Base-by-base conservation (phyloP, 2,329 filamentous ascomycete genomes). In the Aspergillus pseudoglaucus region DNA sequence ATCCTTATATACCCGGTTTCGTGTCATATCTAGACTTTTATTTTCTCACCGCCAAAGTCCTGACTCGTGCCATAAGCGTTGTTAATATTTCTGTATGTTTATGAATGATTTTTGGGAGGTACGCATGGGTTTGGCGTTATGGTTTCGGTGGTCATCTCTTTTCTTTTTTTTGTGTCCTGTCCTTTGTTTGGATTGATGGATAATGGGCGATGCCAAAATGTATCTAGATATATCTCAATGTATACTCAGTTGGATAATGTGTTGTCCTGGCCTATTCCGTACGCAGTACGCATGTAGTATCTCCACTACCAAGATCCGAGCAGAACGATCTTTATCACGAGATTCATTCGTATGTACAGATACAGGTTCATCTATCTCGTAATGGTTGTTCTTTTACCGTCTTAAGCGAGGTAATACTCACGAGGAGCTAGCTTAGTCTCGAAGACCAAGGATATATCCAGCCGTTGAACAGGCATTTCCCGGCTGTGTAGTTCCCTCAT, bases 61-160 rank as follows among this genome's bases (percentile, higher is more conserved):
- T 47, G 42, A 48, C 56, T 50, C 53, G 44, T 46, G 48, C 51
- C 47, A 56, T 48, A 49, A 50, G 51, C 52, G 50, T 59, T 56
- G 50, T 59, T 56, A 56, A 62, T 60, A 58, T 58, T 54, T 58
- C 47, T 57, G 43, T 59, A 46, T 48, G 55, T 58, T 65, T 54
- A 60, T 60, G 61, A 57, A 60, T 53, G 59, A 55, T 56, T 59
- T 49, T 58, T 48, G 47, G 60, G 49, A 57, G 58, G 54, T 62
- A 60, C 57, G 62, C 64, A 67, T 67, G 60, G 63, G 55, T 47
- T 48, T 56, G 64, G 64, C 62, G 64, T 67, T 65, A 27, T 50
- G 40, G 35, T 42, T 44, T 39, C 17, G 54, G 57, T 32, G 49
- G 51, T 35, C 18, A 37, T 58, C 47, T 49, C 42, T 45, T 54